Conservation (phyloP, 805 yeast species). For the Candida nemodendra region DNA sequence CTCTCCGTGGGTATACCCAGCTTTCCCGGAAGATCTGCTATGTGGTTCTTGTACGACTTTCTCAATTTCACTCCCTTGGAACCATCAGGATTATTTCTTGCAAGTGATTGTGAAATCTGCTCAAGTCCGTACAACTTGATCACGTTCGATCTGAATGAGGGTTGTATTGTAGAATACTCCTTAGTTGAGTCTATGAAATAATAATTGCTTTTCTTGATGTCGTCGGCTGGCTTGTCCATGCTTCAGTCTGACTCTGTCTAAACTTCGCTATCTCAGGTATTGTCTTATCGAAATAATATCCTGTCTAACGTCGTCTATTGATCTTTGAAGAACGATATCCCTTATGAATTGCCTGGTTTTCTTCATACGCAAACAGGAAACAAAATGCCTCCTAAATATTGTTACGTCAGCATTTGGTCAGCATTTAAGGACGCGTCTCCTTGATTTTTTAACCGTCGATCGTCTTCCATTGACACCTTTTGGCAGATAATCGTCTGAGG, state of each 20-base stretch:
- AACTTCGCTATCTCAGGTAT: too few relatives aligned
- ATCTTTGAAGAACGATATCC: too few relatives aligned
- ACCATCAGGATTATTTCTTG: conserved; percentile 84
- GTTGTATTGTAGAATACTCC: conserved; percentile 45
- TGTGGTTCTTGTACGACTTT: conserved; percentile 92
- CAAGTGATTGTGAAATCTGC: conserved; percentile 72
- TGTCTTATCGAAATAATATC: too few relatives aligned
- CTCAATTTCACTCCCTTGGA: conserved; percentile 89
- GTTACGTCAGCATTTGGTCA: too few relatives aligned
- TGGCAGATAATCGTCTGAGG: too few relatives aligned
- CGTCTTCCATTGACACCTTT: background rate
- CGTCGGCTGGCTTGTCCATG: too few relatives aligned
- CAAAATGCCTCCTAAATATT: too few relatives aligned
- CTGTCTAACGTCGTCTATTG: too few relatives aligned
- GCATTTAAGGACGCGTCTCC: too few relatives aligned
- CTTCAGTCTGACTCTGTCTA: too few relatives aligned
- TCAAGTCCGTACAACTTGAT: conserved; percentile 66
- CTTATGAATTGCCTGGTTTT: too few relatives aligned
- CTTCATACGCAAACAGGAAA: too few relatives aligned
- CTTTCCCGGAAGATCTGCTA: conserved; percentile 80
- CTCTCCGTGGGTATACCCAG: conserved; percentile 58
- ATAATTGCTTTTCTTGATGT: conserved; percentile 11
- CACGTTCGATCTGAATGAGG: conserved; percentile 74
- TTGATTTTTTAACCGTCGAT: background rate
- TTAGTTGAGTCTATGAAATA: conserved; percentile 33